Conservation (phyloP, 2,329 filamentous ascomycete species). For the Stagonosporopsis rhizophila region DNA sequence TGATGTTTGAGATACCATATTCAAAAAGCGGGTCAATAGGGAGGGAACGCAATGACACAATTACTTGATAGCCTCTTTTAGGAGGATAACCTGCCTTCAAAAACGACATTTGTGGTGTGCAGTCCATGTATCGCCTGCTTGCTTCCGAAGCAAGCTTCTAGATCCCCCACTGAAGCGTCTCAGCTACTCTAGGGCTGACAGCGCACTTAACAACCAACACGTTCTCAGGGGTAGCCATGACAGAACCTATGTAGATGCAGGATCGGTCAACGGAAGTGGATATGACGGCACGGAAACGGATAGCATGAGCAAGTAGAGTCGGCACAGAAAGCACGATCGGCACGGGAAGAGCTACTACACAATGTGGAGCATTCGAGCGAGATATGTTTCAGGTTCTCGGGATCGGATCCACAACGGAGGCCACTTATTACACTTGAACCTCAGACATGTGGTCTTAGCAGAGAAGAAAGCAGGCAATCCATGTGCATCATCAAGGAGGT, state of each 20-base stretch:
- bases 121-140: neutral
- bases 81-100: neutral
- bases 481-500: neutral
- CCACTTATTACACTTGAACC: neutral
- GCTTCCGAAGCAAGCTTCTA: constrained; percentile 2
- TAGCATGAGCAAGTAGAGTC: neutral
- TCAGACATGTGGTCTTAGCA: neutral
- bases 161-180: neutral
- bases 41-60: constrained; percentile 11
- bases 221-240: constrained; percentile 5
- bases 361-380: neutral
- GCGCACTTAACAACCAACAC: neutral
- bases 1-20: constrained; percentile 10
- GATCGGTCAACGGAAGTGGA: neutral
- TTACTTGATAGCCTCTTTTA: constrained; percentile 9
- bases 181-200: neutral
- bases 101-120: neutral
- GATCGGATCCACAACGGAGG: neutral
- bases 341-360: neutral
- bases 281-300: constrained; percentile 2
- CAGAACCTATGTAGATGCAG: neutral
- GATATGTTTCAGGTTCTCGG: constrained; percentile 2
- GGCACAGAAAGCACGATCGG: neutral
- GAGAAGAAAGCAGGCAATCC: neutral
- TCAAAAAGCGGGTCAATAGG: neutral